phyloP scores from a whole-genome alignment of 306 rosid genomes.

The Castanopsis chinensis region DNA sequence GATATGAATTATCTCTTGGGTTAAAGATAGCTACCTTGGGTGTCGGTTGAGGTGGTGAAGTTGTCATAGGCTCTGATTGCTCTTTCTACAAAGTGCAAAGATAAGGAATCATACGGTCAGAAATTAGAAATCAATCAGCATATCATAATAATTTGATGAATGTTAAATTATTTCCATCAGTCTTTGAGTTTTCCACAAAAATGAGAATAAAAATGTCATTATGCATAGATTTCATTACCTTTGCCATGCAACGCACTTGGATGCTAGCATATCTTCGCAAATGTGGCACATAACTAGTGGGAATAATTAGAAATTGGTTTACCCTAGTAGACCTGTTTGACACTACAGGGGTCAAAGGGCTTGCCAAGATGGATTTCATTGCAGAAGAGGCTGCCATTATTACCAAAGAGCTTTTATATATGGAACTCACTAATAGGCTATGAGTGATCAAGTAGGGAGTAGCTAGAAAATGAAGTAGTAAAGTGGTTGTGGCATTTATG shows the following conservation, averaged over 20 bases:
- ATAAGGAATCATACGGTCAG: neutral
- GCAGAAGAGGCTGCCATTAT: slow-evolving; percentile 47
- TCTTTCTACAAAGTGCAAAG: slow-evolving; percentile 1
- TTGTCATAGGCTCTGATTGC: neutral
- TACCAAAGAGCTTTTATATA: too few relatives aligned
- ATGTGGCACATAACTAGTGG: slow-evolving; percentile 10
- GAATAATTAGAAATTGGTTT: slow-evolving; percentile 26
- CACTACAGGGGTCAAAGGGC: slow-evolving; percentile 1
- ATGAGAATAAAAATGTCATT: neutral
- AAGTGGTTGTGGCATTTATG: too few relatives aligned
- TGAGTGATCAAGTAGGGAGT: too few relatives aligned
- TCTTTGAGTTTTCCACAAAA: too few relatives aligned
- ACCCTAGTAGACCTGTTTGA: slow-evolving; percentile 21
- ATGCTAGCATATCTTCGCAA: slow-evolving; percentile 18
- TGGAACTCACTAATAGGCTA: too few relatives aligned
- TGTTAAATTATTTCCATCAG: neutral
- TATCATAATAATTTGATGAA: too few relatives aligned
- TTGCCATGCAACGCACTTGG: slow-evolving; percentile 39
- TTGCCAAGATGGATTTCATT: slow-evolving; percentile 38
- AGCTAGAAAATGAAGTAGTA: too few relatives aligned
- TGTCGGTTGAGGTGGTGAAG: neutral
- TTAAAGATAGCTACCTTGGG: slow-evolving; percentile 15
- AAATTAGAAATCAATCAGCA: neutral
- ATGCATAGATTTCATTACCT: slow-evolving; percentile 33
- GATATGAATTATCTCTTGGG: neutral